Base-by-base conservation (phyloP, 2,329 filamentous ascomycete species). In the Colletotrichum siamense region DNA sequence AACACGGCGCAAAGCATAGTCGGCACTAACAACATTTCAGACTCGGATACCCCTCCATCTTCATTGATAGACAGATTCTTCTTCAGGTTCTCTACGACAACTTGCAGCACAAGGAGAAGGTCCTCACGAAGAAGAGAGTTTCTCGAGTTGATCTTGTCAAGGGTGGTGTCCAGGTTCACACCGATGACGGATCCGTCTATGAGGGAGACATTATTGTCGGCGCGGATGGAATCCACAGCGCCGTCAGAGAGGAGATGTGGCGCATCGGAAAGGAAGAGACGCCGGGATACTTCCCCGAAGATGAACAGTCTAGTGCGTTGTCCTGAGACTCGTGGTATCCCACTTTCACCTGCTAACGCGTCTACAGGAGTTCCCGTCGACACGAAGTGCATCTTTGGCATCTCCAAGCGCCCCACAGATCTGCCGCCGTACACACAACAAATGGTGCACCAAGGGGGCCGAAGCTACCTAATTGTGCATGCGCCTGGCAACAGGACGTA, bases 211-310 rank as follows among this genome's bases (percentile, higher is more conserved):
- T 88, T 0, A 75, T 88, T 0, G 80, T 87, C 0, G 85, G 86
- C 0, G 83, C 83, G 1, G 86, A 88, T 55, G 86, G 87, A 1
- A 81, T 88, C n/a, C 82, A 86, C 69, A 88, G 86, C 75, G 77
- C 73, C 0, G 81, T 86, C 1, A 79, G 86, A 4, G 57, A 77
- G 7, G 82, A 85, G 28, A 83, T 83, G 82, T 74, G 66, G 49
- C 77, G 79, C 6, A 73, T 81, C 1, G 81, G 66, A 16, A 65
- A 79, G 30, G 74, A 80, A 36, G 71, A 77, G 1, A 64, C 80
- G 18, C 79, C 81, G 1, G 81, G 80, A 6, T 79, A 79, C 57
- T 82, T 83, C 30, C 44, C 77, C 0, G 36, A 24, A 0, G 70
- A 78, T 3, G 80, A 84, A 36, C 68, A 79, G n/a, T 68, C 34